Conservation (phyloP, 495 filamentous ascomycete genomes). For the Xylaria longipes region DNA sequence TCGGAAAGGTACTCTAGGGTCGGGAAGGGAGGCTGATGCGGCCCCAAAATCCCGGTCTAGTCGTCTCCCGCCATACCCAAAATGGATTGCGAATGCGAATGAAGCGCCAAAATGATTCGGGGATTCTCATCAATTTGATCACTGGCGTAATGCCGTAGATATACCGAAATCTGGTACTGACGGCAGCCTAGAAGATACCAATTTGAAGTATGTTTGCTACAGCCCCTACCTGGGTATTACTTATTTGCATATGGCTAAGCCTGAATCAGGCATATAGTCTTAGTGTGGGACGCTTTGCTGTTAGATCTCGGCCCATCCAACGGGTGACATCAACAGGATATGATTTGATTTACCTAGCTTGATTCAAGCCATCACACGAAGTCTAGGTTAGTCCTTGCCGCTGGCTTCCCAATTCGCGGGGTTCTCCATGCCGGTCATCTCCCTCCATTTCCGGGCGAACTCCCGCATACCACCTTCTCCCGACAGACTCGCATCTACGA, state of each 20-base stretch:
- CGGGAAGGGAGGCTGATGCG: slow-evolving; percentile 11
- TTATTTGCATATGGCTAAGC: not conserved
- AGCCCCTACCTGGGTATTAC: not conserved
- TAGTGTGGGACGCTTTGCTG: not conserved
- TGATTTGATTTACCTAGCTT: not conserved
- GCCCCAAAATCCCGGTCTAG: not conserved
- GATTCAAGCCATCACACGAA: not conserved
- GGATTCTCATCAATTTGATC: not conserved
- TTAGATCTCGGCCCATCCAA: not conserved
- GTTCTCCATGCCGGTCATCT: slow-evolving; percentile 65
- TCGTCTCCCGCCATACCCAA: not conserved
- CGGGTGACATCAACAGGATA: not conserved
- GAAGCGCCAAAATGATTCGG: not conserved
- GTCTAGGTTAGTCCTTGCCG: slow-evolving; percentile 32
- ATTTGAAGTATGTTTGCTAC: too few relatives aligned
- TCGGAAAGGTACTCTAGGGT: slow-evolving; percentile 6
- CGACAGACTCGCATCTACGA: slow-evolving; percentile 85
- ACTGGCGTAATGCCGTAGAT: not conserved
- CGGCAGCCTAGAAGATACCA: not conserved
- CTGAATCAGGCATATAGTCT: not conserved
- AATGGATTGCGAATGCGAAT: slow-evolving; percentile 24
- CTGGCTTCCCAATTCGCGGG: slow-evolving; percentile 38
- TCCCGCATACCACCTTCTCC: slow-evolving; percentile 80
- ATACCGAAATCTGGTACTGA: not conserved
- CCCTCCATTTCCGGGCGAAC: slow-evolving; percentile 87